phyloP scores from a whole-genome alignment of 345 rosid species.

The Populus nigra region DNA sequence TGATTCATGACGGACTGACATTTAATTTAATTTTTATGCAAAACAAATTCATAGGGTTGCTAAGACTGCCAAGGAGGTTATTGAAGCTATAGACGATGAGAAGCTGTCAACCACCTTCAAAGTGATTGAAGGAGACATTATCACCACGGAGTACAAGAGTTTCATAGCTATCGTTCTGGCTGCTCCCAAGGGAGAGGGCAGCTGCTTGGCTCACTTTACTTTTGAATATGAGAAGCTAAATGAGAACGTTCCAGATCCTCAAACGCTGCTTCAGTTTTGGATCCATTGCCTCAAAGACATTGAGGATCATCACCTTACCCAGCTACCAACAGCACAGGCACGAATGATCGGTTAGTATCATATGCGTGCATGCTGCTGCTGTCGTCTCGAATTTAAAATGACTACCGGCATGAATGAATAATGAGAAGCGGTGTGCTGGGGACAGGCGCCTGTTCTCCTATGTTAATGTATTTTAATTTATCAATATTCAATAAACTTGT shows the following conservation, averaged over 20 bases:
- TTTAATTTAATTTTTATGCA: no score
- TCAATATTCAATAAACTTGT: not conserved
- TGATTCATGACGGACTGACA: no score
- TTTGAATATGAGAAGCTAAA: conserved; percentile 1
- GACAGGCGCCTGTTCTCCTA: not conserved
- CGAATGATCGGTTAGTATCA: not conserved
- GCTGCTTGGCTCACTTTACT: not conserved
- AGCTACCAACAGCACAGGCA: not conserved
- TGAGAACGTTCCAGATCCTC: conserved; percentile 12
- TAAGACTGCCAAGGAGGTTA: conserved; percentile 29
- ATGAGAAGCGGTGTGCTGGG: not conserved
- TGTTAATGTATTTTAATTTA: no score
- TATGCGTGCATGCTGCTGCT: no score
- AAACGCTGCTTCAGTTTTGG: not conserved
- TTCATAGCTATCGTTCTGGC: conserved; percentile 11
- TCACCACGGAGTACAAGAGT: conserved; percentile 34
- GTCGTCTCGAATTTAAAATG: no score
- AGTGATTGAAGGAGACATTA: conserved; percentile 36
- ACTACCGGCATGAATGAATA: no score
- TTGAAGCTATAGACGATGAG: conserved; percentile 35
- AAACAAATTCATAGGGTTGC: not conserved
- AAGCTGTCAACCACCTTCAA: conserved; percentile 32
- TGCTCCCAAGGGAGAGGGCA: conserved; percentile 17
- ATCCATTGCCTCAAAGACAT: conserved; percentile 22
- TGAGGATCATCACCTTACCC: conserved; percentile 13